These are phyloP conservation scores for Quercus glauca DNA, from an alignment of 306 rosid genomes.

Conservation along the genomic window DNA sequence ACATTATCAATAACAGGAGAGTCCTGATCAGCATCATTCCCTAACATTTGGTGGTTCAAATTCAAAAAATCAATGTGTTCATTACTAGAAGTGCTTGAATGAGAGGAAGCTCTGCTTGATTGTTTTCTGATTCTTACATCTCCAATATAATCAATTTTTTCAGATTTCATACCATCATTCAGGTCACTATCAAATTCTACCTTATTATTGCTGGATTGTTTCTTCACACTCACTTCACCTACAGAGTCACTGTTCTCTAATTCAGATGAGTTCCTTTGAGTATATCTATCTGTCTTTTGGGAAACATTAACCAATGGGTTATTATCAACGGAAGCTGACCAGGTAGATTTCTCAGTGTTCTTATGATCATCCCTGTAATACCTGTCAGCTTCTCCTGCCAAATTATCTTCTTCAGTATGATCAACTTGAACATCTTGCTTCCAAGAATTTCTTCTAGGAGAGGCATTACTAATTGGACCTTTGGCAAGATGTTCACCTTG, in stretches of 20 bases:
- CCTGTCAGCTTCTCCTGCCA: slow-evolving; percentile 27
- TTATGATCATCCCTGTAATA: slow-evolving; percentile 25
- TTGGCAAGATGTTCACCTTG: slow-evolving; percentile 37
- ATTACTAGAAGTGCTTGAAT: slow-evolving; percentile 32
- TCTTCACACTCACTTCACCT: slow-evolving; percentile 34
- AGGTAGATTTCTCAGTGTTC: slow-evolving; percentile 30
- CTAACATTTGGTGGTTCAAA: slow-evolving; percentile 19
- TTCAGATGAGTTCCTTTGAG: slow-evolving; percentile 40
- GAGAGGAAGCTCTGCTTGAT: slow-evolving; percentile 37
- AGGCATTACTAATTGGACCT: slow-evolving; percentile 24
- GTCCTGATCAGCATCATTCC: slow-evolving; percentile 29
- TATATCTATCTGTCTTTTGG: slow-evolving; percentile 33
- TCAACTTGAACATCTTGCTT: slow-evolving; percentile 26
- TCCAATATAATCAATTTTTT: slow-evolving; percentile 36
- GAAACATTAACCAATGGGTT: slow-evolving; percentile 32
- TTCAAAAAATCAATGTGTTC: slow-evolving; percentile 36
- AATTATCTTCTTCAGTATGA: slow-evolving; percentile 33
- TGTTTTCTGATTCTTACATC: slow-evolving; percentile 37
- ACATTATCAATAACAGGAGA: slow-evolving; percentile 43
- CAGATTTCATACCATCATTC: slow-evolving; percentile 35
- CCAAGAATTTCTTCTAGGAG: slow-evolving; percentile 30
- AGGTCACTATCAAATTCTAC: slow-evolving; percentile 35
- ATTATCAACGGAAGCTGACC: slow-evolving; percentile 35
- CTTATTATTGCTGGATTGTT: slow-evolving; percentile 35
- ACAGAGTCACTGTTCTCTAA: slow-evolving; percentile 30